Conservation (phyloP, 192 early-diverging fungal species). For the Gonapodya sp. region DNA sequence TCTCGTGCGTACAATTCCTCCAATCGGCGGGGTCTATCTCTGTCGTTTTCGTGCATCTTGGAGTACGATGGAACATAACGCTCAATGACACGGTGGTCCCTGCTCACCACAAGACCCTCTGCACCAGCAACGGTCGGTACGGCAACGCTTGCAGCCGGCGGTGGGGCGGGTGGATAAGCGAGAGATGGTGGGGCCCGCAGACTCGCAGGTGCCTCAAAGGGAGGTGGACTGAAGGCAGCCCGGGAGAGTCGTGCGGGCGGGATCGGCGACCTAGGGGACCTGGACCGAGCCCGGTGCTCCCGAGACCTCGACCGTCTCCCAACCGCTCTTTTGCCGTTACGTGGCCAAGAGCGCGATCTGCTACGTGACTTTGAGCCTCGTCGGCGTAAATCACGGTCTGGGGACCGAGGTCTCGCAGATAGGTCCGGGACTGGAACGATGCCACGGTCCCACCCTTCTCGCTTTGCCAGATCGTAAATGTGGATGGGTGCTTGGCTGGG, state of each 20-base stretch:
- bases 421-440: not conserved
- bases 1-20: not conserved
- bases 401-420: not conserved
- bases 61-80: not conserved
- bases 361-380: not conserved
- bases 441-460: not conserved
- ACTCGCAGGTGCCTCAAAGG: not conserved
- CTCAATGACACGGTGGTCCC: not conserved
- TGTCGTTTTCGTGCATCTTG: not conserved
- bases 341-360: not conserved
- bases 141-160: not conserved
- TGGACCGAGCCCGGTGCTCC: not conserved
- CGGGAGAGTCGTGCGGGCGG: not conserved
- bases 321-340: not conserved
- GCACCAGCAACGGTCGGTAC: not conserved
- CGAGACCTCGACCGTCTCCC: not conserved
- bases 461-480: not conserved
- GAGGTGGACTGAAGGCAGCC: not conserved
- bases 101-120: not conserved
- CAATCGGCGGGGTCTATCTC: not conserved
- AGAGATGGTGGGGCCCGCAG: not conserved
- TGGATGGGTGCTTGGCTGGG: not conserved
- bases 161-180: not conserved
- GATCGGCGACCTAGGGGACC: not conserved
- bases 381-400: not conserved